Evolutionary conservation across 148 eudicot species (phyloP).

Genomic region (Dysphania ambrosioides): DNA sequence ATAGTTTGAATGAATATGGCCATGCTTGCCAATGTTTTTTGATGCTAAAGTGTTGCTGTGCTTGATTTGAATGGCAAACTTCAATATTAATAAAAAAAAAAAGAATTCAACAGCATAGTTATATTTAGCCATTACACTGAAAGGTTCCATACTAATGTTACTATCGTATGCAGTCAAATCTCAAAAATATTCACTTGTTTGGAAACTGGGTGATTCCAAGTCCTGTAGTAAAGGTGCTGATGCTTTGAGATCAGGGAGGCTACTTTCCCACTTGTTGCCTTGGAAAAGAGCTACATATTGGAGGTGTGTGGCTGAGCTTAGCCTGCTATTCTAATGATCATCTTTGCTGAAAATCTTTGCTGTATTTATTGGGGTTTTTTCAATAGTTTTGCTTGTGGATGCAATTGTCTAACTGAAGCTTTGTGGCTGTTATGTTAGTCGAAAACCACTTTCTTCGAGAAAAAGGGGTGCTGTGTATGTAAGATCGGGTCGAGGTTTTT

Average conservation of each 20-base stretch:
- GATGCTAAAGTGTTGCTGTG: neutral
- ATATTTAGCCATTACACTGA: neutral
- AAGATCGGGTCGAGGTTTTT: conserved; percentile 76
- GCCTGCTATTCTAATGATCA: conserved; percentile 31
- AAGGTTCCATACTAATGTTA: neutral
- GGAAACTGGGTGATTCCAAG: conserved; percentile 60
- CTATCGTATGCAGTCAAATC: conserved; percentile 36
- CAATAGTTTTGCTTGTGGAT: conserved; percentile 21
- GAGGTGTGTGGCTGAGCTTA: conserved; percentile 46
- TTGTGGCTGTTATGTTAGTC: conserved; percentile 42
- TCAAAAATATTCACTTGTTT: conserved; percentile 58
- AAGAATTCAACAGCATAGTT: neutral
- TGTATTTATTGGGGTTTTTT: conserved; percentile 11
- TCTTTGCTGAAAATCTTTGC: conserved; percentile 43
- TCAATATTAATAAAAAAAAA: no score
- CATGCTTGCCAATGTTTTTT: neutral
- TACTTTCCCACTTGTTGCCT: conserved; percentile 64
- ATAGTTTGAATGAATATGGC: neutral
- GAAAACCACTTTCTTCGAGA: conserved; percentile 64
- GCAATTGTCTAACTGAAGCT: conserved; percentile 16
- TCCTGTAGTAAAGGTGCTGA: conserved; percentile 47
- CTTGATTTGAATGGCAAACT: neutral
- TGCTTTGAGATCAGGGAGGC: conserved; percentile 35
- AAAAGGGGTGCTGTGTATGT: conserved; percentile 70
- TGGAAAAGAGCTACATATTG: conserved; percentile 78